Conservation (phyloP, 495 filamentous ascomycete species). For the Neurospora discreta region DNA sequence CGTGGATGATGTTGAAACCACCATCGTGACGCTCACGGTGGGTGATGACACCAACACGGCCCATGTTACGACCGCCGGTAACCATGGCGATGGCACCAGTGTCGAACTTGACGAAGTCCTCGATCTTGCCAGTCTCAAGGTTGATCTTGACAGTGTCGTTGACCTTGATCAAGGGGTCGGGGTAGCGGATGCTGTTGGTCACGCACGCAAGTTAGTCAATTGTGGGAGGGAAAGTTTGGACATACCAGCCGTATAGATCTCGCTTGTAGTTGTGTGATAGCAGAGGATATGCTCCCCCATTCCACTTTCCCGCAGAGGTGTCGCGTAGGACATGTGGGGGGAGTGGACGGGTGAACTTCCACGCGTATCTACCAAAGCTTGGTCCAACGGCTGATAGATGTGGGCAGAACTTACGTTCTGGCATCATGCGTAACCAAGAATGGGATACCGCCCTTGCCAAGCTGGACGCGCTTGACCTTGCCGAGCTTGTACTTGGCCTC, state of each 20-base stretch:
- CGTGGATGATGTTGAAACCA: conserved; percentile 98
- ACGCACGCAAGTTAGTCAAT: conserved; percentile 28
- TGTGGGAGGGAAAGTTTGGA: conserved; percentile 12
- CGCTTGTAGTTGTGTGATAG: conserved; percentile 10
- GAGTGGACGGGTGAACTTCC: conserved; percentile 2
- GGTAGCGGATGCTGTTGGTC: conserved; percentile 81
- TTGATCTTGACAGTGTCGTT: conserved; percentile 99
- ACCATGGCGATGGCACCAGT: conserved; percentile 95
- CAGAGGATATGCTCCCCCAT: not conserved
- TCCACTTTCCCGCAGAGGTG: not conserved
- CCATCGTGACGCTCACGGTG: conserved; percentile 99
- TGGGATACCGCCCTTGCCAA: conserved; percentile 98
- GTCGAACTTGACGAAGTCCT: conserved; percentile 93
- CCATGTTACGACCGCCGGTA: conserved; percentile 98
- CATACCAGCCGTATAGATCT: conserved; percentile 37
- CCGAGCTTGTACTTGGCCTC: conserved; percentile 99
- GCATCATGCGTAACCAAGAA: conserved; percentile 99
- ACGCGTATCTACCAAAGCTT: conserved; percentile 76
- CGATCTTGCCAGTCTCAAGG: conserved; percentile 90
- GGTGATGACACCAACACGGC: conserved; percentile 99
- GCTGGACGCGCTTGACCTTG: conserved; percentile 98
- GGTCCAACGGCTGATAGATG: conserved; percentile 99
- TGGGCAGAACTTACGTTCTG: conserved; percentile 93
- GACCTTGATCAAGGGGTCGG: conserved; percentile 94
- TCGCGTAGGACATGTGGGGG: conserved; percentile 1